phyloP scores from a whole-genome alignment of 1,139 yeast genomes.

The Scheffersomyces quercinus region DNA sequence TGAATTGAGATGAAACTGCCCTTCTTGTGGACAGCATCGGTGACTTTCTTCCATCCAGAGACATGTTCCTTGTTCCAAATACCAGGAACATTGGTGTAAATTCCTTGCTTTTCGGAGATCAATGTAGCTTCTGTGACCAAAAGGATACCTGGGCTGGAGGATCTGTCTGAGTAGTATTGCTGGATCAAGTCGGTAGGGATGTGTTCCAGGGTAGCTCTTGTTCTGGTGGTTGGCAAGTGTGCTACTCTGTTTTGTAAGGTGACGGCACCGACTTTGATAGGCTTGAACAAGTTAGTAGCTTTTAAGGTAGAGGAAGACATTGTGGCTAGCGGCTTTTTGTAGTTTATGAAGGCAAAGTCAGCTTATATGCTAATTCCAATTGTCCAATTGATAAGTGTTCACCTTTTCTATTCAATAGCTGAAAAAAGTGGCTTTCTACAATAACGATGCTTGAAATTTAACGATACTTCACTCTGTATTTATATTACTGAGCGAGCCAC shows the following conservation, averaged over 20 bases:
- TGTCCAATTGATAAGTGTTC: no score
- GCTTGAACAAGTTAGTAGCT: conserved; percentile 5
- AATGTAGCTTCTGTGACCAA: conserved; percentile 36
- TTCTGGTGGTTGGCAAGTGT: conserved; percentile 14
- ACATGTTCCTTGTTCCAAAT: conserved; percentile 12
- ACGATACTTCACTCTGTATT: no score
- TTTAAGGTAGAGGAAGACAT: conserved; percentile 6
- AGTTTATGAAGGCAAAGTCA: neutral
- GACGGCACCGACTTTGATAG: conserved; percentile 7
- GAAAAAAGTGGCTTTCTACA: no score
- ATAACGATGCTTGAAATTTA: no score
- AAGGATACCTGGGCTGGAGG: conserved; percentile 34
- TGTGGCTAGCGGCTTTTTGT: neutral
- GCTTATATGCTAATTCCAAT: no score
- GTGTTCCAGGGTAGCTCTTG: conserved; percentile 11
- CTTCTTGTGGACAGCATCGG: conserved; percentile 13
- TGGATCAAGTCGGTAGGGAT: conserved; percentile 12
- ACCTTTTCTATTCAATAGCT: no score
- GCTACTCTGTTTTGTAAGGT: conserved; percentile 3
- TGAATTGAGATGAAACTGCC: conserved; percentile 12
- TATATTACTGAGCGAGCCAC: no score
- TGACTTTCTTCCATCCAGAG: conserved; percentile 11
- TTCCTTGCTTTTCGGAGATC: conserved; percentile 18
- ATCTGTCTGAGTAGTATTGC: conserved; percentile 33
- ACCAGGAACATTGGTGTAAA: conserved; percentile 19